Evolutionary conservation across 805 yeast genomes (phyloP).

Genomic region (Lachancea sp.): DNA sequence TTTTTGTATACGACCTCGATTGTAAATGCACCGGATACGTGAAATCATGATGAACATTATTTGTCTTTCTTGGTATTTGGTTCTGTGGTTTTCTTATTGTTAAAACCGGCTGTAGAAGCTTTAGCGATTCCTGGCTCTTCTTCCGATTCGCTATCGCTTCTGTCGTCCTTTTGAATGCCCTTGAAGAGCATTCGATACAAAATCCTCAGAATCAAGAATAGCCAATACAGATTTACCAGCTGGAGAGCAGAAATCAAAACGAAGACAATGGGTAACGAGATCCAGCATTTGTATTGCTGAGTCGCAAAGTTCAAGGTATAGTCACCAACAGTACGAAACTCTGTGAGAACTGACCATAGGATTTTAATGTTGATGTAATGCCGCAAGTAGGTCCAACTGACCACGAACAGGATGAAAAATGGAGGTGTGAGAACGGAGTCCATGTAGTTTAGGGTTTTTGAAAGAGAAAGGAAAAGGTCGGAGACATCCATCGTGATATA

Average conservation of each 20-base stretch:
- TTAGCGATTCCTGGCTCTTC: slow-evolving; percentile 27
- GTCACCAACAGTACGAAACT: slow-evolving; percentile 79
- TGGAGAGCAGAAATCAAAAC: slow-evolving; percentile 72
- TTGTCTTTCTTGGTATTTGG: slow-evolving; percentile 7
- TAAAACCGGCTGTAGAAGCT: not conserved
- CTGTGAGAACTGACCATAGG: slow-evolving; percentile 79
- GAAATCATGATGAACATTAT: not conserved
- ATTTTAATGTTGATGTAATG: slow-evolving; percentile 78
- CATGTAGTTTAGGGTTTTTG: slow-evolving; percentile 83
- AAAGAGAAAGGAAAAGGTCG: slow-evolving; percentile 77
- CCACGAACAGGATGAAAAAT: slow-evolving; percentile 61
- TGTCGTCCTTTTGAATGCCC: slow-evolving; percentile 67
- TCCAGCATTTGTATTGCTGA: slow-evolving; percentile 94
- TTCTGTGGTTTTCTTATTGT: slow-evolving; percentile 3
- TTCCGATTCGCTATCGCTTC: slow-evolving; percentile 78
- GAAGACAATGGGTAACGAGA: slow-evolving; percentile 87
- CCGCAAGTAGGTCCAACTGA: slow-evolving; percentile 80
- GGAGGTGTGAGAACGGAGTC: slow-evolving; percentile 59
- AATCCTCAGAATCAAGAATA: slow-evolving; percentile 72
- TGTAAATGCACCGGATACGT: too few relatives aligned
- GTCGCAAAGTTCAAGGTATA: slow-evolving; percentile 76
- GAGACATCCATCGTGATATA: slow-evolving; percentile 95
- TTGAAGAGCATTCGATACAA: slow-evolving; percentile 55
- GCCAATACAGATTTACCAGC: slow-evolving; percentile 83
- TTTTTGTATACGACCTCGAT: too few relatives aligned